Percentiles rank a stretch among this genome's conserved stretches.
Conservation (phyloP, 257 asterid species). For the Anisodus acutangulus region DNA sequence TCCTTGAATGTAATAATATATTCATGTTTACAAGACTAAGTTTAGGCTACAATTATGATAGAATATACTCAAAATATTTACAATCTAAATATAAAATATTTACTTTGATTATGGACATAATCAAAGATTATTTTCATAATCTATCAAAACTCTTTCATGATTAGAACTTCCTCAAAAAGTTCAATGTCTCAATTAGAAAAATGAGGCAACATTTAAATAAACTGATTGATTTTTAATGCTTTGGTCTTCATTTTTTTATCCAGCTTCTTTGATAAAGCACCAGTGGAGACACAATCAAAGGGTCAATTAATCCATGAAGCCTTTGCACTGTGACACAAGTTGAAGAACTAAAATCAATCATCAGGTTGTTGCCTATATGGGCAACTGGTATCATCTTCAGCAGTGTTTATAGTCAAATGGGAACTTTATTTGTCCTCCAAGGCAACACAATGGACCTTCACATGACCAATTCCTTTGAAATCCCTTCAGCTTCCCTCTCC, state of each 20-base stretch:
- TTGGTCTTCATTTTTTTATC: background rate
- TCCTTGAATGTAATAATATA: too few relatives aligned
- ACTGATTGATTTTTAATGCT: background rate
- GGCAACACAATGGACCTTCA: conserved; percentile 61
- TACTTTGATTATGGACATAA: too few relatives aligned
- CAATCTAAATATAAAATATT: too few relatives aligned
- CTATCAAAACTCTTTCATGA: too few relatives aligned
- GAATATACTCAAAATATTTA: too few relatives aligned
- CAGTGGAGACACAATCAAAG: conserved; percentile 49
- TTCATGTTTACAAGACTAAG: too few relatives aligned
- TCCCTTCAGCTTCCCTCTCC: too few relatives aligned
- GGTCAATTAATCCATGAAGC: conserved; percentile 48
- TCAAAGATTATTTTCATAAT: too few relatives aligned
- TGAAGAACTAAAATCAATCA: conserved; percentile 61
- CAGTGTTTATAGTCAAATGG: conserved; percentile 67
- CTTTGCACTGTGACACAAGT: conserved; percentile 70
- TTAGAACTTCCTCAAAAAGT: too few relatives aligned
- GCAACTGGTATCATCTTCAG: conserved; percentile 68
- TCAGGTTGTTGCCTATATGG: conserved; percentile 59
- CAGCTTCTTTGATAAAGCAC: conserved; percentile 73
- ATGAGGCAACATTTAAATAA: too few relatives aligned
- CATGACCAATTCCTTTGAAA: background rate
- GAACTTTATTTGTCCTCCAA: conserved; percentile 65
- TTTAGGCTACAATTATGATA: too few relatives aligned
- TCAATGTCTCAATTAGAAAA: too few relatives aligned